phyloP scores from a whole-genome alignment of 2,329 filamentous ascomycete genomes.

The Phialophora verrucosa region DNA sequence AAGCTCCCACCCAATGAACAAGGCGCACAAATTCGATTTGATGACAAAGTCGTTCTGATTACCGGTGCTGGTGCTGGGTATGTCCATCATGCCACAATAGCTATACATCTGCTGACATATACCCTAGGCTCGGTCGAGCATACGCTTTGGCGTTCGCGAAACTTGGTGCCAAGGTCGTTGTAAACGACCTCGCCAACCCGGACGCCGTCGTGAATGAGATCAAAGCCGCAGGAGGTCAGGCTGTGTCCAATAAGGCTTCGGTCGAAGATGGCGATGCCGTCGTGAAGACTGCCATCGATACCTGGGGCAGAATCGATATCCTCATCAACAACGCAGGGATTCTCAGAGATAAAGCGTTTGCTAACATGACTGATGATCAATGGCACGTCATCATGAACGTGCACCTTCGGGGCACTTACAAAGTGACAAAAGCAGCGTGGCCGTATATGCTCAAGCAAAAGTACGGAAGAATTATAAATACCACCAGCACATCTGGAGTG shows the following conservation, averaged over 20 bases:
- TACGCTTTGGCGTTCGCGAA: constrained; percentile 88
- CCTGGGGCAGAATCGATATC: constrained; percentile 90
- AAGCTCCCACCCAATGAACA: too few relatives aligned
- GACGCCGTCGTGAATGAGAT: constrained; percentile 91
- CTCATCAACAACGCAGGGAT: constrained; percentile 98
- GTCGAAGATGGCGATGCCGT: constrained; percentile 90
- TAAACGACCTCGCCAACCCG: constrained; percentile 90
- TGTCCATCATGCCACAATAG: constrained; percentile 42
- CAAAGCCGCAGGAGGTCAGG: constrained; percentile 82
- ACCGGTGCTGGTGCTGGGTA: constrained; percentile 28
- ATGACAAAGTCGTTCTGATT: constrained; percentile 21
- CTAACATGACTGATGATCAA: constrained; percentile 92
- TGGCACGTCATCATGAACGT: constrained; percentile 93
- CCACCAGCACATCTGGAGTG: constrained; percentile 92
- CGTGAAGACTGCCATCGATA: constrained; percentile 88
- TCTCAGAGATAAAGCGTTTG: constrained; percentile 94
- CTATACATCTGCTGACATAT: background rate
- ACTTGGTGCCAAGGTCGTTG: constrained; percentile 80
- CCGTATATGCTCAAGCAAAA: constrained; percentile 97
- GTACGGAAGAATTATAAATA: constrained; percentile 96
- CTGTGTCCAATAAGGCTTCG: constrained; percentile 87
- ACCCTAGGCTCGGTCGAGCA: constrained; percentile 82
- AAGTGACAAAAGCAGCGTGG: constrained; percentile 96
- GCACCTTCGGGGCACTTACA: constrained; percentile 91
- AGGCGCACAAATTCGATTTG: constrained; percentile 59